Conservation (phyloP, 2,329 filamentous ascomycete species). For the Fusarium paranaense region DNA sequence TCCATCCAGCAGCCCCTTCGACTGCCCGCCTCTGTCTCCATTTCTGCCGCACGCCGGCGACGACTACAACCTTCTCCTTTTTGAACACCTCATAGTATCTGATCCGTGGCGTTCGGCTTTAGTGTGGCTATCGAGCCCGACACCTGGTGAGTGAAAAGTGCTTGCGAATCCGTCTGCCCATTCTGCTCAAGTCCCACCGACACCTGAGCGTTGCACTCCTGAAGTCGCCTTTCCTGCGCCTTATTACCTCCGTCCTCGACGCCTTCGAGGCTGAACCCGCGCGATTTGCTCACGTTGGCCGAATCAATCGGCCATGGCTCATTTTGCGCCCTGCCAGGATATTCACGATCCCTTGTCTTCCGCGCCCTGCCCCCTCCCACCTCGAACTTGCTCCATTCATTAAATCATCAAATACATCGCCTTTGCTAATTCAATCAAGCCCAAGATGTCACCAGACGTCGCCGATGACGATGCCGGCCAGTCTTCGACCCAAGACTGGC, state of each 20-base stretch:
- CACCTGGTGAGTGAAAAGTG: conserved; percentile 35
- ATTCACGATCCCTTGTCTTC: conserved; percentile 17
- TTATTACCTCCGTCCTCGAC: neutral
- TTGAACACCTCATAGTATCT: conserved; percentile 11
- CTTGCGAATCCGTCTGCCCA: conserved; percentile 4
- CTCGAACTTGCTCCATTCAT: conserved; percentile 17
- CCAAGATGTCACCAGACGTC: conserved; percentile 53
- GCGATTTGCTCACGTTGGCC: conserved; percentile 1
- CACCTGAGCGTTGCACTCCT: conserved; percentile 12
- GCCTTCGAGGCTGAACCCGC: neutral
- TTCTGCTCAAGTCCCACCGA: conserved; percentile 6
- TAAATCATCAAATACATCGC: conserved; percentile 13
- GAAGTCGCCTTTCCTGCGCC: conserved; percentile 8
- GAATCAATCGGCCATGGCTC: conserved; percentile 17
- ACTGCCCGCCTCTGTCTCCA: conserved; percentile 30
- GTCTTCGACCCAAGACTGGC: conserved; percentile 51
- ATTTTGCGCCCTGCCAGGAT: conserved; percentile 15
- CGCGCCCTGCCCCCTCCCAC: conserved; percentile 17
- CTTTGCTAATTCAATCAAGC: conserved; percentile 41
- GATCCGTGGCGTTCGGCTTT: conserved; percentile 11
- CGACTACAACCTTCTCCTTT: conserved; percentile 3
- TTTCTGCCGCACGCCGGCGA: conserved; percentile 35
- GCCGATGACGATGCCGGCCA: conserved; percentile 58
- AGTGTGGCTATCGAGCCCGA: conserved; percentile 30
- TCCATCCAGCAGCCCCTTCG: conserved; percentile 38